These are phyloP conservation scores for Scorias spongiosa DNA, from an alignment of 2,329 filamentous ascomycete genomes.

Conservation along the genomic window DNA sequence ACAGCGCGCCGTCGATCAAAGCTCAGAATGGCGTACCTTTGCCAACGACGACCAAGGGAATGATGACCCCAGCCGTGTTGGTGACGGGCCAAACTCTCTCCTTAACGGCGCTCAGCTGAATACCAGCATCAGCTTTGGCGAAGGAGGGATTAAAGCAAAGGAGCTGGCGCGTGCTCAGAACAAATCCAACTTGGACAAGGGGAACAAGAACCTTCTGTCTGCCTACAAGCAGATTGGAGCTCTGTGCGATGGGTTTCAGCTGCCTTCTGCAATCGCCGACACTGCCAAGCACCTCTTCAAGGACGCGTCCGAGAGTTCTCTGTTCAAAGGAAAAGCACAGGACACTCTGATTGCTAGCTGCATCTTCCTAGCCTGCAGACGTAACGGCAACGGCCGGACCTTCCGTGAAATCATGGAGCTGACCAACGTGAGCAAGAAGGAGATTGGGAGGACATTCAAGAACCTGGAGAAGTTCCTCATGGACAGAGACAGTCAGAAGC, in stretches of 20 bases:
- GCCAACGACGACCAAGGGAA: constrained; percentile 94
- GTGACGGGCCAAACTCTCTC: constrained; percentile 80
- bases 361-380: constrained; percentile 93
- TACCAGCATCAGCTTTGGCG: constrained; percentile 73
- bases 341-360: constrained; percentile 90
- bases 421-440: constrained; percentile 91
- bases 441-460: constrained; percentile 94
- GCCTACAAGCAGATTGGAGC: constrained; percentile 81
- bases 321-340: constrained; percentile 89
- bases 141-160: constrained; percentile 52
- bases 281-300: constrained; percentile 93
- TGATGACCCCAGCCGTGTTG: constrained; percentile 95
- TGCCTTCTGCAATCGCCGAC: constrained; percentile 68
- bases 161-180: constrained; percentile 75
- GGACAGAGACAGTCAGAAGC: constrained; percentile 44
- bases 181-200: constrained; percentile 66
- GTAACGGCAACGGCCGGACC: constrained; percentile 71
- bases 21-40: constrained; percentile 97
- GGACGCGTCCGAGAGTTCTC: constrained; percentile 77
- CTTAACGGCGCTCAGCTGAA: constrained; percentile 81
- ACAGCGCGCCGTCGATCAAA: constrained; percentile 83
- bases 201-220: constrained; percentile 62
- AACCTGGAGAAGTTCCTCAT: constrained; percentile 75
- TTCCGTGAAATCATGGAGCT: constrained; percentile 90
- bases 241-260: constrained; percentile 71